Base-by-base conservation (phyloP, 345 rosid genomes). In the Populus pruinosa region DNA sequence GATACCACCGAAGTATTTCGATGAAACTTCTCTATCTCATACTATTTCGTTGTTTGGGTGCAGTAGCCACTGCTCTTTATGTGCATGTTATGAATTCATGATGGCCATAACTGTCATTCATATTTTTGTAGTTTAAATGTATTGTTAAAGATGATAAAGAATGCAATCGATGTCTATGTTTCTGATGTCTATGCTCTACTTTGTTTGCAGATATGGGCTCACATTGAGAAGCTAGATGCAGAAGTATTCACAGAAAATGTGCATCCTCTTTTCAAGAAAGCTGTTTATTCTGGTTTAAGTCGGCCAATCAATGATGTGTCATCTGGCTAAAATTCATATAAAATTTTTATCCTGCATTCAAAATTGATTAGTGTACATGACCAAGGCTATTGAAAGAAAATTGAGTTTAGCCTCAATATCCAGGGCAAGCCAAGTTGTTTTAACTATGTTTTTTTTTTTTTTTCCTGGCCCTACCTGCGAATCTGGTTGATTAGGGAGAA, bases 221-320 rank as follows among this genome's bases (percentile, higher is more conserved):
- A 85, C 81, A 78, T 94, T 17, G 97, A 94, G 85, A 94, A 87
- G 87, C 82, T 96, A 77, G 97, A 92, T 16, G 77, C 82, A 1
- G 93, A 89, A 68, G 91, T 94, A 49, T 87, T 92, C 74, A 82
- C 85, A 5, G 91, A 84, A 72, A 87, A 89, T 71, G 90, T 72
- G 0, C 98, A 92, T 89, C 96, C 97, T 78, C 97, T 94, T 63
- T 90, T 89, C 81, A 81, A 85, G 67, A 80, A 82, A 83, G 97
- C 96, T 53, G 80, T 96, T 77, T 90, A 84, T 82, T 86, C 91
- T 23, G 97, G 97, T 71, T 79, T 92, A 67, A 75, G 90, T 8
- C 77, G 84, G 38, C 69, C 88, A 11, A 73, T 72, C 27, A 35
- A 66, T 39, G 82, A 81, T 49, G 77, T 69, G 12, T 75, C 74